Evolutionary conservation across 257 asterid species (phyloP).

Genomic region (Capsicum chinense): DNA sequence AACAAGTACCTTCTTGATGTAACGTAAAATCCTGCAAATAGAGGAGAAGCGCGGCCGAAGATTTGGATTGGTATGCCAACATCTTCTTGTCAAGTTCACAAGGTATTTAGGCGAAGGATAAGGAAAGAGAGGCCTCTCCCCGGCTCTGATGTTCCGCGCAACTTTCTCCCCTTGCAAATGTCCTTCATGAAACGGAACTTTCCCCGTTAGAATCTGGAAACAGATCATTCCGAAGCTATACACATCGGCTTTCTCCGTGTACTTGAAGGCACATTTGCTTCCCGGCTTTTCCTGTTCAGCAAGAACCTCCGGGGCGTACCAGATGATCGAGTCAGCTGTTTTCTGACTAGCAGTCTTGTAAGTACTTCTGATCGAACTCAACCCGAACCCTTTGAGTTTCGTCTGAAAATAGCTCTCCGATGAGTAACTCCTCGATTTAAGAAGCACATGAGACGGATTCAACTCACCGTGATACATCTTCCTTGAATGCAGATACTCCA

Average conservation of each 20-base stretch:
- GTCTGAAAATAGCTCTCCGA: conserved; percentile 57
- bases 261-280: conserved; percentile 37
- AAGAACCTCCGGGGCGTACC: conserved; percentile 86
- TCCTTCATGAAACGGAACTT: conserved; percentile 75
- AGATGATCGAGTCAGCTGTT: conserved; percentile 59
- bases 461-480: conserved; percentile 72
- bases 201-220: conserved; percentile 76
- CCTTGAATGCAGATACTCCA: conserved; percentile 83
- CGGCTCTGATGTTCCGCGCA: conserved; percentile 71
- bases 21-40: conserved; percentile 70
- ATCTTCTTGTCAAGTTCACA: conserved; percentile 64
- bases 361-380: conserved; percentile 48
- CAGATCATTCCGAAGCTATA: conserved; percentile 93
- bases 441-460: conserved; percentile 74
- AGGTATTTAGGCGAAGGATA: conserved; percentile 76
- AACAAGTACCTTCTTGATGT: conserved; percentile 68
- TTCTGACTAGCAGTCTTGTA: conserved; percentile 33
- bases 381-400: conserved; percentile 67
- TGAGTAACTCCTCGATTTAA: conserved; percentile 51
- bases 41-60: conserved; percentile 76
- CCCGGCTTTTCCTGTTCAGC: conserved; percentile 60
- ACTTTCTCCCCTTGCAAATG: conserved; percentile 85
- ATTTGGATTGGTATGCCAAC: conserved; percentile 77
- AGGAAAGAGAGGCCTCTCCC: conserved; percentile 90
- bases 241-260: conserved; percentile 76